phyloP scores from a whole-genome alignment of 1,284 basidiomycete species.

The Pseudozyma sp. region DNA sequence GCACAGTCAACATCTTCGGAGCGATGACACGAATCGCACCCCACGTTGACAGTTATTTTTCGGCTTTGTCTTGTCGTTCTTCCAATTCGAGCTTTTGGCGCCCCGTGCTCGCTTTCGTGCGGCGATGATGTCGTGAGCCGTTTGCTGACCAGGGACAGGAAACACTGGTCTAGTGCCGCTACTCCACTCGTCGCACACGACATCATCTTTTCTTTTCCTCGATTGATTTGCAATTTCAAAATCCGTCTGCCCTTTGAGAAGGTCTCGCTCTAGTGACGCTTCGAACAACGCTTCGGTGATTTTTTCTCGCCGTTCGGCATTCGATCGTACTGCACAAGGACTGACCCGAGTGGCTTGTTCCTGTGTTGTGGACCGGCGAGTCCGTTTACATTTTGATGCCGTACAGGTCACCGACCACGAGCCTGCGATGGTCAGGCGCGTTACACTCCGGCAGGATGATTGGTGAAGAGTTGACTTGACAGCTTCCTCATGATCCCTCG shows the following conservation, averaged over 20 bases:
- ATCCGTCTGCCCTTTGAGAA: not conserved
- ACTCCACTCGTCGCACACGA: conserved; percentile 22
- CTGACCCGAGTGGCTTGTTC: too few species aligned
- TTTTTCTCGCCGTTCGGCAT: conserved; percentile 9
- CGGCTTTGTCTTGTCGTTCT: conserved; percentile 4
- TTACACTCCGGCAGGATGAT: too few species aligned
- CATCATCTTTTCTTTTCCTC: conserved; percentile 8
- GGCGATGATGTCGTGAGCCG: conserved; percentile 30
- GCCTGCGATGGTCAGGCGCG: not conserved
- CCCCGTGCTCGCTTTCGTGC: conserved; percentile 1
- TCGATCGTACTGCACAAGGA: too few species aligned
- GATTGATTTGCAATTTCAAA: conserved; percentile 13
- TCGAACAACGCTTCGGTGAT: conserved; percentile 9
- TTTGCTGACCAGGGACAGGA: not conserved
- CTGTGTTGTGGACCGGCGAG: not conserved
- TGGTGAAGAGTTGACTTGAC: too few species aligned
- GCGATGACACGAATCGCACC: conserved; percentile 8
- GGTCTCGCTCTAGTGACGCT: not conserved
- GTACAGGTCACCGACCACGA: not conserved
- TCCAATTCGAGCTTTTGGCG: not conserved
- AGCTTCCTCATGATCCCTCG: too few species aligned
- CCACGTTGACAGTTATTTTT: conserved; percentile 32
- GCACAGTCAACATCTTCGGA: conserved; percentile 15
- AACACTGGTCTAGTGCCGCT: conserved; percentile 25
- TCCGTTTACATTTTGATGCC: not conserved